phyloP scores from a whole-genome alignment of 495 filamentous ascomycete species.

The Filosporella fistucella region DNA sequence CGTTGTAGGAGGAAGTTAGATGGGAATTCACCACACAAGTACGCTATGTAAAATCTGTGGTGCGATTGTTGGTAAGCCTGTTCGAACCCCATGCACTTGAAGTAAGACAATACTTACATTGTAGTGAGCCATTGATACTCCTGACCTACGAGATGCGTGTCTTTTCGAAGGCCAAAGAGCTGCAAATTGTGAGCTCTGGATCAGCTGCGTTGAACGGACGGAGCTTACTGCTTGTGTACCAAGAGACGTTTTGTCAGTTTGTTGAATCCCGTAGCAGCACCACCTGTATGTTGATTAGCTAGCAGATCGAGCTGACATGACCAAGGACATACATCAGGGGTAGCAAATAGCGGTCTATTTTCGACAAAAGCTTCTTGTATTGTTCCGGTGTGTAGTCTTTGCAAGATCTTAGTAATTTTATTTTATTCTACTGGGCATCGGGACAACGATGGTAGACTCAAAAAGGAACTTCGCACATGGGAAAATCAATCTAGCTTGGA shows the following conservation, averaged over 20 bases:
- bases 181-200: neutral
- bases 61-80: neutral
- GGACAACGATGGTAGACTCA: too few species aligned
- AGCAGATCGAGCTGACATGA: neutral
- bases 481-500: too few species aligned
- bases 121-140: neutral
- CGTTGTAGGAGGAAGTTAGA: slow-evolving; percentile 4
- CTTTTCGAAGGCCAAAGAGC: neutral
- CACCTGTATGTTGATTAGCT: neutral
- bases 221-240: slow-evolving; percentile 5
- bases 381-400: slow-evolving; percentile 3
- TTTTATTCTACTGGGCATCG: too few species aligned
- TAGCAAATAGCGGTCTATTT: slow-evolving; percentile 4
- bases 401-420: too few species aligned
- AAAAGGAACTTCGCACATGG: too few species aligned
- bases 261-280: slow-evolving; percentile 4
- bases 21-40: neutral
- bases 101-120: neutral
- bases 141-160: slow-evolving; percentile 5
- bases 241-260: slow-evolving; percentile 6
- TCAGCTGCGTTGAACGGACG: neutral
- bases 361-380: neutral
- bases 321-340: neutral
- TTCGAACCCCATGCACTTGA: neutral
- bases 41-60: slow-evolving; percentile 1